Evolutionary conservation across 176 grass and related monocot genomes (phyloP).

Genomic region (Oryza glumipatula): DNA sequence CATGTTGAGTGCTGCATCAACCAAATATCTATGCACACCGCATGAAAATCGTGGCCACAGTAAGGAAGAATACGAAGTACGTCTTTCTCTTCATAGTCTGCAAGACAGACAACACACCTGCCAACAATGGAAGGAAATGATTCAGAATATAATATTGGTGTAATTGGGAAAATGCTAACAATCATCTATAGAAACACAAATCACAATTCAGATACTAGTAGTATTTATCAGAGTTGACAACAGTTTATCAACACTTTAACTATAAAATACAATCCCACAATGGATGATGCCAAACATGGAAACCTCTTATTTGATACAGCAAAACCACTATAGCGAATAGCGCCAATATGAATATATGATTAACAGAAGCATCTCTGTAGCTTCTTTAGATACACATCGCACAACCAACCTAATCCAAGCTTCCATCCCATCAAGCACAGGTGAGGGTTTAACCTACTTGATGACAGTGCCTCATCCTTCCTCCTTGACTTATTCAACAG

Average conservation of each 20-base stretch:
- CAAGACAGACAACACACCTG: constrained; percentile 70
- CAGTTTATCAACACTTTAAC: neutral
- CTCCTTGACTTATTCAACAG: neutral
- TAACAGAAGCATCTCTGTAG: constrained; percentile 11
- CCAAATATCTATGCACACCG: constrained; percentile 79
- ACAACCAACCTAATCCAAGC: neutral
- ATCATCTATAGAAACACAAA: neutral
- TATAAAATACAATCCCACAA: neutral
- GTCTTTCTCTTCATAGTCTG: constrained; percentile 70
- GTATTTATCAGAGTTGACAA: neutral
- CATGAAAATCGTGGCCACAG: constrained; percentile 80
- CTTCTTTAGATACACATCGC: neutral
- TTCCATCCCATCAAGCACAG: neutral
- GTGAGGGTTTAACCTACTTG: constrained; percentile 6
- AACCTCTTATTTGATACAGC: neutral
- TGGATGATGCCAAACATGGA: neutral
- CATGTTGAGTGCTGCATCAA: constrained; percentile 84
- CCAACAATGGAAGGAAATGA: constrained; percentile 7
- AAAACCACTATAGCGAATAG: neutral
- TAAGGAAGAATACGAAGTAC: constrained; percentile 59
- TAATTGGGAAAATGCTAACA: neutral
- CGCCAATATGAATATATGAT: neutral
- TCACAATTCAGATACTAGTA: neutral
- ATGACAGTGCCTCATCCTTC: neutral
- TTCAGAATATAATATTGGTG: constrained; percentile 23